Percentiles rank a stretch among this genome's conserved stretches.
phyloP scores from a whole-genome alignment of 768 basidiomycete genomes.

The Favolaschia claudopus region DNA sequence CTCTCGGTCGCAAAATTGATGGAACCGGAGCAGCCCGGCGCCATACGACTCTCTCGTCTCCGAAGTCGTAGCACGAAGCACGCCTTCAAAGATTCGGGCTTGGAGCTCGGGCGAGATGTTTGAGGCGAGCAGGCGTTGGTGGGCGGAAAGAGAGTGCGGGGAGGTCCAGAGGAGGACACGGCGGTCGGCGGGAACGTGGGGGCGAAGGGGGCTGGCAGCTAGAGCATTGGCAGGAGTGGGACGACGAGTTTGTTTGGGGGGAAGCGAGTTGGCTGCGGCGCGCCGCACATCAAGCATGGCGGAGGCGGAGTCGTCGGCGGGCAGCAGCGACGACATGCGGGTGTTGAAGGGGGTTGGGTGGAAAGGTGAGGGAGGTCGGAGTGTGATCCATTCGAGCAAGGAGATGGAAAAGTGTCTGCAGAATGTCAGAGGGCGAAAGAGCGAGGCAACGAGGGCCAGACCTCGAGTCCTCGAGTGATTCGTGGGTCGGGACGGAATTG shows the following conservation, averaged over 20 bases:
- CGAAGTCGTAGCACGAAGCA: background rate
- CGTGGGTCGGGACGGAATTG: too few relatives aligned
- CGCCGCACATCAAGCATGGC: background rate
- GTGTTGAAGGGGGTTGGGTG: background rate
- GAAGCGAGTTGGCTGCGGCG: background rate
- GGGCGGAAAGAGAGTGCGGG: conserved; percentile 9
- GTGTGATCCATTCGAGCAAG: too few relatives aligned
- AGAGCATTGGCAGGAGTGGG: conserved; percentile 5
- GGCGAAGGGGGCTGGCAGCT: background rate
- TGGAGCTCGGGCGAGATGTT: conserved; percentile 1
- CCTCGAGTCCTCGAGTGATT: too few relatives aligned
- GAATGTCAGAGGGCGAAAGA: too few relatives aligned
- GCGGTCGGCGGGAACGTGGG: conserved; percentile 8
- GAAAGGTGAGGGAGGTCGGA: too few relatives aligned
- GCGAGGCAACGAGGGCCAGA: too few relatives aligned
- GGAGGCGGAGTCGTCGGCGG: background rate
- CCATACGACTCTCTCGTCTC: conserved; percentile 31
- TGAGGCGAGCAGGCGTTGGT: background rate
- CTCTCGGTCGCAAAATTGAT: conserved; percentile 37
- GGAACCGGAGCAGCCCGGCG: conserved; percentile 35
- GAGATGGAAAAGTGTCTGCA: too few relatives aligned
- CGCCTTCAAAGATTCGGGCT: background rate
- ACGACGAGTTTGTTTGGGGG: background rate
- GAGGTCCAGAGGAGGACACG: conserved; percentile 17
- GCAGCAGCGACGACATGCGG: background rate